Percentiles rank a stretch among this genome's conserved stretches.
Conservation (phyloP, 768 basidiomycete genomes). For the Rhodotorula sphaerocarpa region DNA sequence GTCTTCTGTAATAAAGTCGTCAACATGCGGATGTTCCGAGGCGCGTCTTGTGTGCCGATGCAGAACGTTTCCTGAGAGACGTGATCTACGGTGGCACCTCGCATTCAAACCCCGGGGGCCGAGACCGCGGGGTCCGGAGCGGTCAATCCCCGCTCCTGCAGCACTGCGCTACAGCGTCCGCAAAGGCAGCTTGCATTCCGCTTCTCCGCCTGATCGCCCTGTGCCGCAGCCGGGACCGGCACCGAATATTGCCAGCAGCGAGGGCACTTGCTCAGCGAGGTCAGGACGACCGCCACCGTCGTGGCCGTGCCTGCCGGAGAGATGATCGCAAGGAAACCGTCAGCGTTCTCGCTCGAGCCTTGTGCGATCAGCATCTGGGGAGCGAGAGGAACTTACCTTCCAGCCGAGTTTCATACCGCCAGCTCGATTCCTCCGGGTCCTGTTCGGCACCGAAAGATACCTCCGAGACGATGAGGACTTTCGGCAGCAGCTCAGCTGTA, state of each 20-base stretch:
- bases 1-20: too few relatives aligned
- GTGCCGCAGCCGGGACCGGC: background rate
- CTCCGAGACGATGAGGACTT: conserved; percentile 73
- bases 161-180: conserved; percentile 10
- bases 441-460: conserved; percentile 46
- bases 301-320: conserved; percentile 32
- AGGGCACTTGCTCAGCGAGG: conserved; percentile 65
- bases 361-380: too few relatives aligned
- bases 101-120: too few relatives aligned
- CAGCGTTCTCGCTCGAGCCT: too few relatives aligned
- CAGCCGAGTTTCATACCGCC: background rate
- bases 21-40: too few relatives aligned
- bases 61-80: too few relatives aligned
- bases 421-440: background rate
- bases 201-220: too few relatives aligned
- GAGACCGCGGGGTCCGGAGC: background rate
- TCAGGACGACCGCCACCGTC: conserved; percentile 55
- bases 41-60: too few relatives aligned
- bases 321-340: too few relatives aligned
- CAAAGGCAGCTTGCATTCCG: background rate
- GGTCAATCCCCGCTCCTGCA: conserved; percentile 3
- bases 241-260: conserved; percentile 61
- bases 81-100: too few relatives aligned
- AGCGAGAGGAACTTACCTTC: background rate
- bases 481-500: conserved; percentile 51